Evolutionary conservation across 805 yeast species (phyloP).

Genomic region (Candida methanosorbosa): DNA sequence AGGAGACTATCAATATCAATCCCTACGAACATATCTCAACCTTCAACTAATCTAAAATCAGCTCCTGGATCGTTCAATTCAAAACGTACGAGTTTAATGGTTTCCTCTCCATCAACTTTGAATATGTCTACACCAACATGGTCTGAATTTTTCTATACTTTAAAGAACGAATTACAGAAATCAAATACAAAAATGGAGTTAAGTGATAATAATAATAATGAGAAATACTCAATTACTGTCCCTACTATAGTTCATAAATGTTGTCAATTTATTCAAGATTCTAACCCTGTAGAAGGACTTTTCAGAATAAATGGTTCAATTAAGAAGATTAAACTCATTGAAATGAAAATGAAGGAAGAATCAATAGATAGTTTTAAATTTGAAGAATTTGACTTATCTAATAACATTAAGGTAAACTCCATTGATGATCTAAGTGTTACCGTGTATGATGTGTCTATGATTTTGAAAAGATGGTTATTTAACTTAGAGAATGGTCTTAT

Average conservation of each 20-base stretch:
- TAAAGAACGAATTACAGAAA: conserved; percentile 15
- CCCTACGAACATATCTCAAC: too few species aligned
- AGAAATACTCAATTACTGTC: conserved; percentile 10
- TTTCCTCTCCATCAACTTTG: neutral
- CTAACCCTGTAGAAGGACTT: conserved; percentile 24
- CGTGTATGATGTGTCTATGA: conserved; percentile 28
- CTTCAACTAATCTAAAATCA: too few species aligned
- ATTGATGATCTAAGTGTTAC: too few species aligned
- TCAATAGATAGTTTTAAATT: conserved; percentile 14
- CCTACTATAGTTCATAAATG: conserved; percentile 25
- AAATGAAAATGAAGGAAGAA: conserved; percentile 10
- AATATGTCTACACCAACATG: neutral
- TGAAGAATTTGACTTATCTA: conserved; percentile 10
- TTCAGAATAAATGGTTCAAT: conserved; percentile 28
- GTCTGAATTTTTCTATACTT: conserved; percentile 4
- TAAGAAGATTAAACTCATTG: conserved; percentile 23
- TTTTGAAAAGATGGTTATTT: conserved; percentile 27
- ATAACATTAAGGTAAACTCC: too few species aligned
- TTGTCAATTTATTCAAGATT: conserved; percentile 16
- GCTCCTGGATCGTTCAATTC: too few species aligned
- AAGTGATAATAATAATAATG: conserved; percentile 3
- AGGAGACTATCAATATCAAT: too few species aligned
- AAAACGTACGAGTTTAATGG: too few species aligned
- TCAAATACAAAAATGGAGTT: conserved; percentile 1
- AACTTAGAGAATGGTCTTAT: conserved; percentile 22